Evolutionary conservation across 2,329 filamentous ascomycete genomes (phyloP).

Genomic region (Fusarium cyanostomum): DNA sequence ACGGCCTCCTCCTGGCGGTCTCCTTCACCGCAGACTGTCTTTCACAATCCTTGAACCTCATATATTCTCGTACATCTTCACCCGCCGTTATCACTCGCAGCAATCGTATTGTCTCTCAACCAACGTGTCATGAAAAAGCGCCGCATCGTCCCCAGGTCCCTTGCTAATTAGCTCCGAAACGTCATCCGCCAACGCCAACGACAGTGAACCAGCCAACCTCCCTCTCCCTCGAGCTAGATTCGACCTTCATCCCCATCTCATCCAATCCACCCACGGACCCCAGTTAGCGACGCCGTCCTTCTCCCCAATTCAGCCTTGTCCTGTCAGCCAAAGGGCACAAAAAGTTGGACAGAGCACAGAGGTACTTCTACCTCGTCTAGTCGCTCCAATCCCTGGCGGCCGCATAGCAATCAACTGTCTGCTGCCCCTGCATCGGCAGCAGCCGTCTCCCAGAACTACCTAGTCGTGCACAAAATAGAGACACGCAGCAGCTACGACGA

Average conservation of each 20-base stretch:
- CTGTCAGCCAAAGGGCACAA: constrained; percentile 28
- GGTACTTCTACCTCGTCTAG: neutral
- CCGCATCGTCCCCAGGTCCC: constrained; percentile 1
- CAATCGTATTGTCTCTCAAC: neutral
- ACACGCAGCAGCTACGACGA: constrained; percentile 39
- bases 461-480: constrained; percentile 38
- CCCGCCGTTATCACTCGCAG: no score
- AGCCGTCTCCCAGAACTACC: constrained; percentile 34
- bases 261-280: constrained; percentile 23
- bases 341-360: constrained; percentile 29
- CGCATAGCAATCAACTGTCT: constrained; percentile 29
- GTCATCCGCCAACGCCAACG: constrained; percentile 18
- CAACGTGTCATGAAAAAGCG: neutral
- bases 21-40: no score
- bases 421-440: constrained; percentile 40
- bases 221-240: constrained; percentile 28
- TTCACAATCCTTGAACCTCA: no score
- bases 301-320: constrained; percentile 36
- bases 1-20: neutral
- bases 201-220: constrained; percentile 31
- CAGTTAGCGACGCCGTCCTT: constrained; percentile 29
- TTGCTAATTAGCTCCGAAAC: constrained; percentile 28
- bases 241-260: constrained; percentile 27
- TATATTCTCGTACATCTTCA: no score
- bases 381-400: constrained; percentile 22